Evolutionary conservation across 176 grass and related monocot genomes (phyloP).

Genomic region (Aegilops longissima): DNA sequence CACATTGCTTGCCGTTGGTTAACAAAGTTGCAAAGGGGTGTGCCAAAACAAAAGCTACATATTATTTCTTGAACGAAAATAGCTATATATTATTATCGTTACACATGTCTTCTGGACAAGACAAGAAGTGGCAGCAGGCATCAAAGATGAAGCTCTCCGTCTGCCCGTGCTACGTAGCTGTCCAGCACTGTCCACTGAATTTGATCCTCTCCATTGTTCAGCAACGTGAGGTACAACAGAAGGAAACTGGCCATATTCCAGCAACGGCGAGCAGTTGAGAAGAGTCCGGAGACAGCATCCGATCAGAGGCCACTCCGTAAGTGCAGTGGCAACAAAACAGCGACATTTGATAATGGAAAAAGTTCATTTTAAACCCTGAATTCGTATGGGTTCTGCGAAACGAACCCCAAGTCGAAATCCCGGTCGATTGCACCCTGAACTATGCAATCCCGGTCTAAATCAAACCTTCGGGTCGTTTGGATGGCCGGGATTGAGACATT

Average conservation of each 20-base stretch:
- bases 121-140: neutral
- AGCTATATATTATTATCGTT: neutral
- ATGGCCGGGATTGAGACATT: too few species aligned
- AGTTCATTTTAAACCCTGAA: too few species aligned
- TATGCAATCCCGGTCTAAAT: too few species aligned
- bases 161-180: neutral
- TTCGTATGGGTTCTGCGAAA: too few species aligned
- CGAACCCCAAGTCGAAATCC: too few species aligned
- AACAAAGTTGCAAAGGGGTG: too few species aligned
- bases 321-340: neutral
- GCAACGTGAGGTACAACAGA: neutral
- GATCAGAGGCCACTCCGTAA: neutral
- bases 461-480: too few species aligned
- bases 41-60: too few species aligned
- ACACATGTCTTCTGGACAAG: neutral
- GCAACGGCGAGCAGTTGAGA: neutral
- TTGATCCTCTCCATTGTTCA: neutral
- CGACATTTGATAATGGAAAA: neutral
- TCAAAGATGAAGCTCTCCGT: neutral
- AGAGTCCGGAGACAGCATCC: neutral
- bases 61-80: too few species aligned
- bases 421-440: too few species aligned
- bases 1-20: too few species aligned
- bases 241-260: neutral
- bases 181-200: neutral